These are phyloP conservation scores for Dothideomycetes sp. DNA, from an alignment of 2,329 filamentous ascomycete genomes.

Conservation along the genomic window DNA sequence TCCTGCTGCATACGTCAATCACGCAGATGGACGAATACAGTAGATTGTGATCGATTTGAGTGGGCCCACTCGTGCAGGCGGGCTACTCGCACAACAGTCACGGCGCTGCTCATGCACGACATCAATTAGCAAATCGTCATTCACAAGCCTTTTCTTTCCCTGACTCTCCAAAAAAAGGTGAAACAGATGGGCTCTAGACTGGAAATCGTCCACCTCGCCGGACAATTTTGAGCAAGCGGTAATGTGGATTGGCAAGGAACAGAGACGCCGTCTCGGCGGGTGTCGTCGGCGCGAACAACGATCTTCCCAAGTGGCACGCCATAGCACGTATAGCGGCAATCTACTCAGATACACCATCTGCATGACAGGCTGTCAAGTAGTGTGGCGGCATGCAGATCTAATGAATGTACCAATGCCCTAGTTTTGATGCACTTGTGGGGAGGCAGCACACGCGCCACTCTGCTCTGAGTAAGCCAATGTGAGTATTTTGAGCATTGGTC, in stretches of 20 bases:
- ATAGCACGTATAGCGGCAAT: conserved; percentile 3
- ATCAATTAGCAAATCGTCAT: too few species aligned
- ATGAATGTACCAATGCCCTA: conserved; percentile 6
- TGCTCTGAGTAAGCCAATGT: too few species aligned
- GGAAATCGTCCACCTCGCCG: too few species aligned
- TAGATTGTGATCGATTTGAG: background rate
- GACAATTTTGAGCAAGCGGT: too few species aligned
- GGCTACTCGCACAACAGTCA: conserved; percentile 4
- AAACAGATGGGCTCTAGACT: too few species aligned
- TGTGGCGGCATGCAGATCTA: conserved; percentile 9
- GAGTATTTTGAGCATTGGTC: conserved; percentile 2
- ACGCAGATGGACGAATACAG: conserved; percentile 4
- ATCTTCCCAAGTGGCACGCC: conserved; percentile 1
- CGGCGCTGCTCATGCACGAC: conserved; percentile 5
- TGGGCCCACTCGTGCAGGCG: conserved; percentile 6
- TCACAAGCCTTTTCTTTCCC: too few species aligned
- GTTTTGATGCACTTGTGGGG: conserved; percentile 7
- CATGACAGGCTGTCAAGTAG: conserved; percentile 11
- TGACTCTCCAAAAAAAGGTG: too few species aligned
- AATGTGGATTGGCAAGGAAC: conserved; percentile 8
- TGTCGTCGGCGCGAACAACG: background rate
- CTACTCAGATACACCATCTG: conserved; percentile 5
- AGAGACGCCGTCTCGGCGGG: conserved; percentile 4
- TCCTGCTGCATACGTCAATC: conserved; percentile 3
- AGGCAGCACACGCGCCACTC: background rate